Base-by-base conservation (phyloP, 495 filamentous ascomycete species). In the Massariosphaeria phaeospora region DNA sequence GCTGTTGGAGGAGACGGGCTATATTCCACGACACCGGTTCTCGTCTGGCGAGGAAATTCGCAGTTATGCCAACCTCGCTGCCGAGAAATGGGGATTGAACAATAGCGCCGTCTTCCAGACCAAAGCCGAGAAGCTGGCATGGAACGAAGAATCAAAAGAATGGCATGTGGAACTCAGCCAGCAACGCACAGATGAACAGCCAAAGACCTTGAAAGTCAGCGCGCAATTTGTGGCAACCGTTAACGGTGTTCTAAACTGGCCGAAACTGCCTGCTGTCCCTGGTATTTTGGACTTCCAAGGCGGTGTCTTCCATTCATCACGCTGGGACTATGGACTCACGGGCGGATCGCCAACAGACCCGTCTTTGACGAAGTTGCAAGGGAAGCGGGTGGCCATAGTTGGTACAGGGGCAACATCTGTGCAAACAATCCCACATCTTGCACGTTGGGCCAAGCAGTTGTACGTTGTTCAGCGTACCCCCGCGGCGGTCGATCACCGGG, bases 401-500 rank as follows among this genome's bases (percentile, higher is more conserved):
- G 62, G 62, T 30, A 48, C 62, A 3, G 62, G 62, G 8, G 52
- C 62, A 0, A 61, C 62, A 11, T 44, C 43, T 13, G 49, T 65
- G 3, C 58, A 65, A 41, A 38, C 55, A 11, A 47, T 60, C 1
- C 52, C 62, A 35, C 53, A 62, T 33, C 23, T 58, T 1, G 46
- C 26, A 13, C 69, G 72, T 45, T 76, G 65, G 33, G 74, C 73
- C 0, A 73, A 79, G 51, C 69, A 80, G 38, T 46, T 82, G 3
- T 78, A 75, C 50, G 73, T 82, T 23, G 73, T 80, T 55, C 79
- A 82, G 52, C 77, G 78, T 11, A 82, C 79, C 17, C 76, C 79
- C 18, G 71, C 80, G 0, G 50, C 72, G 0, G 75, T 84, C 3
- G 73, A 71, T 46, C 15, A 20, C 27, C 78, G 79, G 18, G 68